These are phyloP conservation scores for Candida argentea DNA, from an alignment of 805 yeast species.

Conservation along the genomic window DNA sequence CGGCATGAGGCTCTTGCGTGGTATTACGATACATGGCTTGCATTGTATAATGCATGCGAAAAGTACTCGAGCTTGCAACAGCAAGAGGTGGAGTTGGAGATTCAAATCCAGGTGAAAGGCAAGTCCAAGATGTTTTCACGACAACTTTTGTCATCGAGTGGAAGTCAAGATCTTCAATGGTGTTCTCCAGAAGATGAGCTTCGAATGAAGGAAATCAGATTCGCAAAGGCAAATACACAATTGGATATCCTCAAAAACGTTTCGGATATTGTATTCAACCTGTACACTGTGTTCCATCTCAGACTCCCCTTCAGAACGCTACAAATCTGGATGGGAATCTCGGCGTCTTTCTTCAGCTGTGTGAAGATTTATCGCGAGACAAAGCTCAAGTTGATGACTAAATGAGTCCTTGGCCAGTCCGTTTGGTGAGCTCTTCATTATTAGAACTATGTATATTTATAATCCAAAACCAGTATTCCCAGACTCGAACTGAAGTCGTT, in stretches of 20 bases:
- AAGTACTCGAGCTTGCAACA: constrained; percentile 32
- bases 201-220: constrained; percentile 21
- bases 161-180: constrained; percentile 10
- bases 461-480: too few species aligned
- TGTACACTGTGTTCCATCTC: constrained; percentile 29
- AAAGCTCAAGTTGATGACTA: constrained; percentile 18
- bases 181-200: constrained; percentile 14
- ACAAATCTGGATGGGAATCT: constrained; percentile 38
- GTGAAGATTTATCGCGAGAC: constrained; percentile 30
- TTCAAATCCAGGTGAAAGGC: constrained; percentile 53
- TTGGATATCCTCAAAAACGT: constrained; percentile 29
- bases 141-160: constrained; percentile 29
- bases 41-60: constrained; percentile 41
- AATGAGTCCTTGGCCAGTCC: too few species aligned
- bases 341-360: constrained; percentile 28
- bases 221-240: constrained; percentile 25
- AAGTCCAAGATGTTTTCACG: constrained; percentile 37
- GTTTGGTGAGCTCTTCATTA: too few species aligned
- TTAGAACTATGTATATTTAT: too few species aligned
- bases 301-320: constrained; percentile 27
- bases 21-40: constrained; percentile 55
- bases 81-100: constrained; percentile 42
- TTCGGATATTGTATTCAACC: constrained; percentile 30
- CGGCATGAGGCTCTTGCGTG: constrained; percentile 60
- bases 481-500: too few species aligned